Evolutionary conservation across 106 monocot species (phyloP).

Genomic region (Dioscorea zingiberensis): DNA sequence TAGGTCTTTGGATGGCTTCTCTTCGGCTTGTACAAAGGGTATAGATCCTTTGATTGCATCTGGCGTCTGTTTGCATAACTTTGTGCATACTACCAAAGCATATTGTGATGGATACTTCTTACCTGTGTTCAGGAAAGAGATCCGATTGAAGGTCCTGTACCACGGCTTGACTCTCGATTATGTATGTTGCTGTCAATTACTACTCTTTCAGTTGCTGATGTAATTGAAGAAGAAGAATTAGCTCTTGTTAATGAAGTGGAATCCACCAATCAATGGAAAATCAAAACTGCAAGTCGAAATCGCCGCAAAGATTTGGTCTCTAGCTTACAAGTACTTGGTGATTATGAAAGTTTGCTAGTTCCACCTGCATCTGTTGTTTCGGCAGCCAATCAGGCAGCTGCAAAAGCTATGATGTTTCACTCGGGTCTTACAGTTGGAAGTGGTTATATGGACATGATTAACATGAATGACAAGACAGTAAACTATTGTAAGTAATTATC

Average conservation of each 20-base stretch:
- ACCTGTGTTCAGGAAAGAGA: slow-evolving; percentile 68
- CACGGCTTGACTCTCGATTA: slow-evolving; percentile 81
- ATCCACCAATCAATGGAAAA: slow-evolving; percentile 30
- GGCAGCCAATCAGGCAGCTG: slow-evolving; percentile 89
- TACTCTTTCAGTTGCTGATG: slow-evolving; percentile 67
- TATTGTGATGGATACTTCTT: too few species aligned
- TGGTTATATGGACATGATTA: slow-evolving; percentile 49
- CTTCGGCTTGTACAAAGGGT: slow-evolving; percentile 97
- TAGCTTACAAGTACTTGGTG: slow-evolving; percentile 65
- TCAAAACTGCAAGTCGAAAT: slow-evolving; percentile 24
- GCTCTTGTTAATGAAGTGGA: slow-evolving; percentile 14
- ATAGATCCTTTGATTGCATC: slow-evolving; percentile 4
- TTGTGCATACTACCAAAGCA: too few species aligned
- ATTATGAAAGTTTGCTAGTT: slow-evolving; percentile 74
- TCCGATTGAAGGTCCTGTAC: slow-evolving; percentile 92
- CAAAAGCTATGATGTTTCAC: slow-evolving; percentile 81
- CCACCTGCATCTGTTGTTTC: slow-evolving; percentile 66
- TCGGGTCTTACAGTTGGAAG: slow-evolving; percentile 59
- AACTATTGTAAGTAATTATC: slow-evolving; percentile 55
- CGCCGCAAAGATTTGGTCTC: slow-evolving; percentile 61
- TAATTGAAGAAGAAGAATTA: slow-evolving; percentile 71
- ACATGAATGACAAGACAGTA: slow-evolving; percentile 45
- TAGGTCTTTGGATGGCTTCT: slow-evolving; percentile 92
- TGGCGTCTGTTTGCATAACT: background rate
- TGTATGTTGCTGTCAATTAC: slow-evolving; percentile 77